phyloP scores from a whole-genome alignment of 2,329 filamentous ascomycete species.

The Metarhizium robertsii region DNA sequence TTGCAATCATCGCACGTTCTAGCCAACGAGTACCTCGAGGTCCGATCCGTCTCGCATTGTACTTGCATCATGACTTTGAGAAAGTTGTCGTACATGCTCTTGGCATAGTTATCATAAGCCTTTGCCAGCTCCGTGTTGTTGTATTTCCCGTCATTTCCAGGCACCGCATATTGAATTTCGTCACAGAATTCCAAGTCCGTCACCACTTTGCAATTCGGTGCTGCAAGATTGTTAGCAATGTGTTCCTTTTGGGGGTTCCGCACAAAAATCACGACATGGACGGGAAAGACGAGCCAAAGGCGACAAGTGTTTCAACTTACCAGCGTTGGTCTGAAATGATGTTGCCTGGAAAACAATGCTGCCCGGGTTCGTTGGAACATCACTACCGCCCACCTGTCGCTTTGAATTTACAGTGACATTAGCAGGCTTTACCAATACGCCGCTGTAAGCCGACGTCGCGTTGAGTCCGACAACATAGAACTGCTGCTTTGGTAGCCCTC shows the following conservation, averaged over 20 bases:
- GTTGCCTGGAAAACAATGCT: conserved; percentile 64
- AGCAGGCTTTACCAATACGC: conserved; percentile 58
- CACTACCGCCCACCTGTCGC: conserved; percentile 18
- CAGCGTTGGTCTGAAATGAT: conserved; percentile 67
- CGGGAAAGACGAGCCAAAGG: neutral
- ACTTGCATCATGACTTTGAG: conserved; percentile 73
- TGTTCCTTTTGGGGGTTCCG: neutral
- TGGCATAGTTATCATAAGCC: conserved; percentile 72
- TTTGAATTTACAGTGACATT: conserved; percentile 36
- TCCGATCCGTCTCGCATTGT: conserved; percentile 67
- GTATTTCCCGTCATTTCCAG: conserved; percentile 60
- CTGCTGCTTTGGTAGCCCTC: conserved; percentile 69
- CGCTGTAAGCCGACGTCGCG: conserved; percentile 60
- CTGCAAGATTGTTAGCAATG: conserved; percentile 26
- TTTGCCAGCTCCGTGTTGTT: conserved; percentile 52
- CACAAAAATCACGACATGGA: neutral
- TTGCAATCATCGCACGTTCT: conserved; percentile 68
- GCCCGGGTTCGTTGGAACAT: conserved; percentile 44
- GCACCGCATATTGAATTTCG: conserved; percentile 84
- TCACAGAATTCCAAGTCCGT: conserved; percentile 84
- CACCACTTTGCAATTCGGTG: conserved; percentile 75
- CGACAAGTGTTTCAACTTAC: conserved; percentile 36
- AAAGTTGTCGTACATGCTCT: conserved; percentile 65
- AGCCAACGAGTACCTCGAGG: conserved; percentile 73
- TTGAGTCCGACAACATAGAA: conserved; percentile 77